Evolutionary conservation across 2,329 filamentous ascomycete species (phyloP).

Genomic region (Alternaria postmessia): DNA sequence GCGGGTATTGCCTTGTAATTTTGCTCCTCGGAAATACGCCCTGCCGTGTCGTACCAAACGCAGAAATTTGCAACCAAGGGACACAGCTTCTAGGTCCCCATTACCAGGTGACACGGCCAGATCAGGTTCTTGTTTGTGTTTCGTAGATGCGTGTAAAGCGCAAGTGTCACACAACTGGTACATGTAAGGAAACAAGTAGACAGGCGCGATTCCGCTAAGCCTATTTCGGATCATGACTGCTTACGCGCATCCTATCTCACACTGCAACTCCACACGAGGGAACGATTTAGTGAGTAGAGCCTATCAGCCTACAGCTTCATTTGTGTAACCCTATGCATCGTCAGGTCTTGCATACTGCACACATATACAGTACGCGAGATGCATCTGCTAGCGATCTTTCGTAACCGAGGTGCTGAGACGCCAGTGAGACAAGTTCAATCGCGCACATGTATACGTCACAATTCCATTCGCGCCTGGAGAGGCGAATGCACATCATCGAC

Average conservation of each 20-base stretch:
- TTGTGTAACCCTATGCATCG: not conserved
- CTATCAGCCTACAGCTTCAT: not conserved
- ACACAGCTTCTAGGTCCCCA: slow-evolving; percentile 12
- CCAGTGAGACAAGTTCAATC: slow-evolving; percentile 32
- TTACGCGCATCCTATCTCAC: not conserved
- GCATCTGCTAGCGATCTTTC: not conserved
- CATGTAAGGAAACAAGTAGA: not conserved
- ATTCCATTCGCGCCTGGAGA: slow-evolving; percentile 7
- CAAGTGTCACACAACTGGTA: not conserved
- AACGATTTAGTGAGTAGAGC: not conserved
- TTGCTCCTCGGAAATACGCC: slow-evolving; percentile 3
- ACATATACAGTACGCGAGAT: slow-evolving; percentile 3
- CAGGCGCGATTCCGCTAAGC: slow-evolving; percentile 2
- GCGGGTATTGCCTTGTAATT: slow-evolving; percentile 1
- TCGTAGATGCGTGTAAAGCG: not conserved
- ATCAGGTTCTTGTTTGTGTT: slow-evolving; percentile 3
- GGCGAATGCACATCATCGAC: slow-evolving; percentile 14
- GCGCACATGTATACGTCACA: slow-evolving; percentile 34
- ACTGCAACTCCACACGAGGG: not conserved
- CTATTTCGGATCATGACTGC: not conserved
- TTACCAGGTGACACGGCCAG: slow-evolving; percentile 11
- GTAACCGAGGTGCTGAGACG: slow-evolving; percentile 37
- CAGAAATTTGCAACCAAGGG: slow-evolving; percentile 5
- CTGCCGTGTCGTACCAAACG: slow-evolving; percentile 4
- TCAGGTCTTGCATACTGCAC: not conserved